phyloP scores from a whole-genome alignment of 2,329 filamentous ascomycete species.

The Diaporthe humulicola region DNA sequence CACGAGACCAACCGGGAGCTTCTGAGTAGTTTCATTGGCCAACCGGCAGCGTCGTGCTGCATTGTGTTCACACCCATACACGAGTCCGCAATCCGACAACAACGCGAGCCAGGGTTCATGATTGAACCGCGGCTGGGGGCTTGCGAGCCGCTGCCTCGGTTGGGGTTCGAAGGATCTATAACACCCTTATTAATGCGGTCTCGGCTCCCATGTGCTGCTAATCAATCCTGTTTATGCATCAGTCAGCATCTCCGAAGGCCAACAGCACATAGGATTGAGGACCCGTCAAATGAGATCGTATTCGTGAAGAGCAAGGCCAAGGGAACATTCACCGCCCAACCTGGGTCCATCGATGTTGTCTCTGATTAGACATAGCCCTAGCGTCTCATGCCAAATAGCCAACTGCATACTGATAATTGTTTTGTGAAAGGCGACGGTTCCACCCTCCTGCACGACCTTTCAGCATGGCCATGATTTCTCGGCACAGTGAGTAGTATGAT shows the following conservation, averaged over 20 bases:
- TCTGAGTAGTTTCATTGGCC: background rate
- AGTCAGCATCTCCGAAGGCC: background rate
- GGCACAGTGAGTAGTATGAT: background rate
- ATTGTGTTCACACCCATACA: constrained; percentile 11
- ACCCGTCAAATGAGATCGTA: background rate
- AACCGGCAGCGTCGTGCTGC: background rate
- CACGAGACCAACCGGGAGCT: background rate
- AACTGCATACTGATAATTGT: background rate
- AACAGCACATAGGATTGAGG: background rate
- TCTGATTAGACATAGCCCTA: background rate
- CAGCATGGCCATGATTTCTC: background rate
- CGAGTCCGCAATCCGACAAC: background rate
- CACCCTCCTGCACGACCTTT: background rate
- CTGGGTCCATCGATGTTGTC: background rate
- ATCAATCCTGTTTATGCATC: background rate
- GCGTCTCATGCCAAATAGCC: background rate
- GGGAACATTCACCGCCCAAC: background rate
- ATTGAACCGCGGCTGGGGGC: constrained; percentile 11
- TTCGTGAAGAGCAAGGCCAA: background rate
- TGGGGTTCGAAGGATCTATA: background rate
- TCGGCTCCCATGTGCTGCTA: constrained; percentile 19
- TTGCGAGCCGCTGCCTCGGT: constrained; percentile 11
- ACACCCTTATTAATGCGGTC: background rate
- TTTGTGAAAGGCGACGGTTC: background rate
- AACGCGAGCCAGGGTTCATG: background rate